Conservation (phyloP, 2,329 filamentous ascomycete species). For the Nemania sp. region DNA sequence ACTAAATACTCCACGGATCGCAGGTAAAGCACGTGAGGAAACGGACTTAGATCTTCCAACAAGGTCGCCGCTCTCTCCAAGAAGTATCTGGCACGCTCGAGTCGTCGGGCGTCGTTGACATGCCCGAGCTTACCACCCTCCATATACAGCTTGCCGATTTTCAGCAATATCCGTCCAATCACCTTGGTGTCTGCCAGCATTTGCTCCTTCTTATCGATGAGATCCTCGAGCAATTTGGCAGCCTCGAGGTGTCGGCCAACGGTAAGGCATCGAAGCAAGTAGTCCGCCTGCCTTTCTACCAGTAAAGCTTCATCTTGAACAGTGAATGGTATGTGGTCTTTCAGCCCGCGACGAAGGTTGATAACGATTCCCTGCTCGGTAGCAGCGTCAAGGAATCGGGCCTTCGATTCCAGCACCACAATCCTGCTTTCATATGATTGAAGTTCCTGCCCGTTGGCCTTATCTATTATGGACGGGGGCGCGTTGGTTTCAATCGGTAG, state of each 20-base stretch:
- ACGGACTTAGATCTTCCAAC: neutral
- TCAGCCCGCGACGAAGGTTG: neutral
- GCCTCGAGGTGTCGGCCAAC: conserved; percentile 1
- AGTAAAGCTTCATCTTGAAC: conserved; percentile 2
- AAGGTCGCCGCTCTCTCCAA: neutral
- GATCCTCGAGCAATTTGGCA: neutral
- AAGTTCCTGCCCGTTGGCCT: neutral
- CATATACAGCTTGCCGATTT: conserved; percentile 6
- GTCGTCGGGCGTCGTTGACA: neutral
- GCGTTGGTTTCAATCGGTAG: neutral
- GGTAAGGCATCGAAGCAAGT: conserved; percentile 3
- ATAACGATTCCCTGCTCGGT: conserved; percentile 6
- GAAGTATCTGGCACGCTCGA: neutral
- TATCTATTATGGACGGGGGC: neutral
- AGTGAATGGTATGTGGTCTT: neutral
- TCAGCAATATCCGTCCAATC: conserved; percentile 5
- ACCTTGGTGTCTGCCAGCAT: neutral
- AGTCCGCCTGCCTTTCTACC: neutral
- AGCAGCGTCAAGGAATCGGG: conserved; percentile 6
- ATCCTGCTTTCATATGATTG: neutral
- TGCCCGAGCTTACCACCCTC: neutral
- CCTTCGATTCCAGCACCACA: neutral
- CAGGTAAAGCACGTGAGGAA: conserved; percentile 1
- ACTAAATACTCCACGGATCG: neutral
- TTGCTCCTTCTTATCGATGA: neutral